A percentile compares a stretch with the other conserved stretches of the same genome.
These are phyloP conservation scores for Austroboletus niveus DNA, from an alignment of 1,284 basidiomycete species.

Conservation along the genomic window DNA sequence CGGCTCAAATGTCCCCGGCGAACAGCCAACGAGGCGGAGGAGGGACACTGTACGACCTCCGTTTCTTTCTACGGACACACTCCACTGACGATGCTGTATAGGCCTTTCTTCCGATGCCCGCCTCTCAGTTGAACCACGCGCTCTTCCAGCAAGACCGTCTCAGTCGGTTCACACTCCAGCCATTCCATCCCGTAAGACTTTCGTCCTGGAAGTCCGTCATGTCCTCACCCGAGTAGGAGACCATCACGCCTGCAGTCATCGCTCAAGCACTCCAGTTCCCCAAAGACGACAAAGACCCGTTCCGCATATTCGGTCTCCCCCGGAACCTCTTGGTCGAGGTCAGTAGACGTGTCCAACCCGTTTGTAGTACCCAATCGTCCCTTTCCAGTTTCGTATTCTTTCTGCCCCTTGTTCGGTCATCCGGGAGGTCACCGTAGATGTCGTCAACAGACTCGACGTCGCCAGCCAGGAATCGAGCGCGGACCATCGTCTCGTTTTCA, in stretches of 20 bases:
- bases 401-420: conserved; percentile 66
- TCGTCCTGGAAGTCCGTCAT: no score
- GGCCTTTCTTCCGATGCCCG: conserved; percentile 33
- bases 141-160: conserved; percentile 56
- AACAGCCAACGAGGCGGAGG: conserved; percentile 27
- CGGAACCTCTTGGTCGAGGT: conserved; percentile 66
- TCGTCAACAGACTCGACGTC: conserved; percentile 48
- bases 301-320: conserved; percentile 63
- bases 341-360: conserved; percentile 26
- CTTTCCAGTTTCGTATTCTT: conserved; percentile 59
- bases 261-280: conserved; percentile 34
- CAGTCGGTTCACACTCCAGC: conserved; percentile 53
- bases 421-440: conserved; percentile 56
- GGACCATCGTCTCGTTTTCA: conserved; percentile 56
- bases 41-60: conserved; percentile 21
- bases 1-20: conserved; percentile 12
- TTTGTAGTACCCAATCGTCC: neutral
- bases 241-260: conserved; percentile 26
- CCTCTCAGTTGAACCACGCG: conserved; percentile 47
- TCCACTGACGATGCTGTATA: conserved; percentile 5
- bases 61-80: neutral
- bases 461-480: conserved; percentile 43
- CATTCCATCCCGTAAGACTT: conserved; percentile 23
- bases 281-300: conserved; percentile 45
- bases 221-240: conserved; percentile 21